These are phyloP conservation scores for Lindgomyces ingoldianus DNA, from an alignment of 495 filamentous ascomycete species.

Conservation along the genomic window DNA sequence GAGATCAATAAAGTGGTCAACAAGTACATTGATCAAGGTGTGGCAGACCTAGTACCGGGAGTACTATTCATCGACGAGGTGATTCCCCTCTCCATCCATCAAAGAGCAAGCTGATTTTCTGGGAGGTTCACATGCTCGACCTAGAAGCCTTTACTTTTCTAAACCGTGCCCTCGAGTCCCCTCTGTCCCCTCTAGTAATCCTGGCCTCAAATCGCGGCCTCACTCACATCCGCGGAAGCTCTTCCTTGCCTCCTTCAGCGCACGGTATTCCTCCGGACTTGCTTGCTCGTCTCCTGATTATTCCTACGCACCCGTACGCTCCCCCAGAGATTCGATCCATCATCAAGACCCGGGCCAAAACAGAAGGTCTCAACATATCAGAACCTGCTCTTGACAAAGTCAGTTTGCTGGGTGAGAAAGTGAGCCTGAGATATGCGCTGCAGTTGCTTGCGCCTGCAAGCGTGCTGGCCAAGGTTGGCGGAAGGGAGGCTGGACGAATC, in stretches of 20 bases:
- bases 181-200: constrained; percentile 93
- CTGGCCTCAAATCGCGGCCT: constrained; percentile 95
- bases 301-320: constrained; percentile 85
- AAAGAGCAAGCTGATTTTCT: constrained; percentile 8
- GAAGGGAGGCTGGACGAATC: constrained; percentile 68
- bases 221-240: constrained; percentile 82
- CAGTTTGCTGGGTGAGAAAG: constrained; percentile 77
- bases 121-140: constrained; percentile 95
- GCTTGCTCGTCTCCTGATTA: constrained; percentile 87
- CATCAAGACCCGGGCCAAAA: constrained; percentile 75
- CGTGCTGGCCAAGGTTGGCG: constrained; percentile 61
- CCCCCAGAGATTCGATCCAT: constrained; percentile 87
- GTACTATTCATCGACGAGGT: constrained; percentile 99
- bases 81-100: constrained; percentile 34
- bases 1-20: constrained; percentile 99
- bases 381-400: constrained; percentile 84
- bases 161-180: constrained; percentile 90
- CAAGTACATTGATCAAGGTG: constrained; percentile 96
- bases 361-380: constrained; percentile 76
- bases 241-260: constrained; percentile 59
- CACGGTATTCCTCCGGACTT: constrained; percentile 94
- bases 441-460: constrained; percentile 88
- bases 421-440: constrained; percentile 87
- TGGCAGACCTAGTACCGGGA: constrained; percentile 95
- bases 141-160: constrained; percentile 99